A percentile compares a stretch with the other conserved stretches of the same genome.
These are phyloP conservation scores for Pholiota adiposa DNA, from an alignment of 1,284 basidiomycete genomes.

Conservation along the genomic window DNA sequence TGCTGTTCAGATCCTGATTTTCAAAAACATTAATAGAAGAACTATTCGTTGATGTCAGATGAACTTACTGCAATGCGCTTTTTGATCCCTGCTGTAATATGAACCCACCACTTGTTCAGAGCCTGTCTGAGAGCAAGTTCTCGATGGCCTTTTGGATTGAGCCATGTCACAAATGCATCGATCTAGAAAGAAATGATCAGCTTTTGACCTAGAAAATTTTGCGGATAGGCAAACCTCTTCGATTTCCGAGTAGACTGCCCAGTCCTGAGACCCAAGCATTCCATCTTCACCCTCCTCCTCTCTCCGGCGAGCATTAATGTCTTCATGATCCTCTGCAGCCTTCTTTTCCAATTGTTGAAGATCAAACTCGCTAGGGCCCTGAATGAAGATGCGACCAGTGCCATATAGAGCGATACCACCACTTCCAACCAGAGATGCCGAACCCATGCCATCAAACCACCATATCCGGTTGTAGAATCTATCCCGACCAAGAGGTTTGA, in stretches of 20 bases:
- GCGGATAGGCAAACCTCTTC: no score
- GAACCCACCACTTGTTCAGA: conserved; percentile 84
- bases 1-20: conserved; percentile 67
- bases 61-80: conserved; percentile 70
- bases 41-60: background rate
- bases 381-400: conserved; percentile 88
- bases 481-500: conserved; percentile 89
- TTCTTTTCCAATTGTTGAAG: conserved; percentile 66
- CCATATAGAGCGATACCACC: conserved; percentile 83
- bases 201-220: background rate
- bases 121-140: conserved; percentile 84
- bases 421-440: conserved; percentile 74
- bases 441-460: conserved; percentile 98
- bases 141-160: conserved; percentile 89
- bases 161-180: conserved; percentile 84
- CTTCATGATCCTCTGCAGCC: conserved; percentile 61
- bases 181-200: conserved; percentile 53
- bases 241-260: conserved; percentile 87
- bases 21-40: conserved; percentile 2
- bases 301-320: conserved; percentile 59
- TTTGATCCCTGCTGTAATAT: conserved; percentile 83
- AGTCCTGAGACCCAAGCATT: conserved; percentile 76
- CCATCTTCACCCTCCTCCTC: conserved; percentile 82
- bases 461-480: conserved; percentile 94
- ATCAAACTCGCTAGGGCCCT: conserved; percentile 84